These are phyloP conservation scores for Spizellomyces sp. DNA, from an alignment of 192 early-diverging fungal genomes.

Conservation along the genomic window DNA sequence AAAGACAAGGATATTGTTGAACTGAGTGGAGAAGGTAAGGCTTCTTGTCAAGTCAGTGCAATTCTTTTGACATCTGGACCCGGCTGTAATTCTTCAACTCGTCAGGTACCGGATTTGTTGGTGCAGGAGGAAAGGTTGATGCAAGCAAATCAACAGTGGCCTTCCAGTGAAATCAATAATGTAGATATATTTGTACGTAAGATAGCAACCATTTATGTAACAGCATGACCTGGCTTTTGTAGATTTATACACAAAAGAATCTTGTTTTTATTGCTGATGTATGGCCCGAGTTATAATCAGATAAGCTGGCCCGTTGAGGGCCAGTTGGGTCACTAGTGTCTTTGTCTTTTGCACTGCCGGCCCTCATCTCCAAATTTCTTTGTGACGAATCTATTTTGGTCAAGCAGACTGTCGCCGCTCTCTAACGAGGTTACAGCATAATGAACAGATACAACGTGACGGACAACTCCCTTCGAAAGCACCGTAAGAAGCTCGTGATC, in stretches of 20 bases:
- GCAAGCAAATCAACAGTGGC: constrained; percentile 66
- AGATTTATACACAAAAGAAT: no score
- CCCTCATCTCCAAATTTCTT: no score
- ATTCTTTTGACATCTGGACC: neutral
- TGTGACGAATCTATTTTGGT: no score
- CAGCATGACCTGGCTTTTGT: no score
- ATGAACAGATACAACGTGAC: neutral
- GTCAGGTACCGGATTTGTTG: constrained; percentile 64
- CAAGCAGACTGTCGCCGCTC: no score
- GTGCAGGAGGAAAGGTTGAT: constrained; percentile 66
- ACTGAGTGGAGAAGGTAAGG: constrained; percentile 67
- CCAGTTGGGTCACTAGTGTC: no score
- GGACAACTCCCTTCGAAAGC: neutral
- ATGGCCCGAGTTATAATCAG: no score
- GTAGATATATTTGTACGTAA: no score
- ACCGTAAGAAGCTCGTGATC: constrained; percentile 53
- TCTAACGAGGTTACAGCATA: neutral
- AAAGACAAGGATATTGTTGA: constrained; percentile 71
- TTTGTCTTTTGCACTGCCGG: no score
- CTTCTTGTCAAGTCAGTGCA: constrained; percentile 1
- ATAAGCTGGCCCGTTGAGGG: no score
- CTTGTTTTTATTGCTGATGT: no score
- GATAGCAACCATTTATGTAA: no score
- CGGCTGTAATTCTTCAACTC: neutral
- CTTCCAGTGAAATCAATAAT: constrained; percentile 46